phyloP scores from a whole-genome alignment of 306 rosid species.

The Astragalus membranaceus region DNA sequence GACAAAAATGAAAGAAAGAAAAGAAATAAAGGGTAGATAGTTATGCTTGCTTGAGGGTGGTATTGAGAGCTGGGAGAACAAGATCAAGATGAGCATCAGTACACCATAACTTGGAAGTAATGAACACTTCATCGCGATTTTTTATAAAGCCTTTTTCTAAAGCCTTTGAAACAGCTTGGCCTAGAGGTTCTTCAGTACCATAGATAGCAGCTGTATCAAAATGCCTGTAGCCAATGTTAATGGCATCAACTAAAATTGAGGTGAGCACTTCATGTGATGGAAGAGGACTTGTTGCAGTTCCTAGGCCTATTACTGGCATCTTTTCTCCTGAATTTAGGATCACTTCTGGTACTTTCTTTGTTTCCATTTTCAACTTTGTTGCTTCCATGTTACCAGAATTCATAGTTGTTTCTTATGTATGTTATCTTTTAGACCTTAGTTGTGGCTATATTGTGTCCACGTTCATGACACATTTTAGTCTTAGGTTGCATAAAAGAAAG shows the following conservation, averaged over 20 bases:
- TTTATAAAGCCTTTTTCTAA: slow-evolving; percentile 22
- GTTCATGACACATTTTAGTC: neutral
- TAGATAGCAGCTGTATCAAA: neutral
- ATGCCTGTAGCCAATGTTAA: neutral
- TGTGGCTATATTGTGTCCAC: slow-evolving; percentile 12
- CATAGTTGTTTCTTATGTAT: neutral
- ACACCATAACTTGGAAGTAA: slow-evolving; percentile 25
- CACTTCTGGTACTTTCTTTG: neutral
- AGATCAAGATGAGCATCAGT: slow-evolving; percentile 30
- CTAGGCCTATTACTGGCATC: neutral
- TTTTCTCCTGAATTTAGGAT: neutral
- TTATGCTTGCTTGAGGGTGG: slow-evolving; percentile 21
- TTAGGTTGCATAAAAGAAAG: too few relatives aligned
- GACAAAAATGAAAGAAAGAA: neutral
- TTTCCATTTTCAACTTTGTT: neutral
- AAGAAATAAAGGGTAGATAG: neutral
- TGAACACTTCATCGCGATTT: slow-evolving; percentile 27
- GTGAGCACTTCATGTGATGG: neutral
- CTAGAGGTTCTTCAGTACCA: neutral
- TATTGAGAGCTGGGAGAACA: slow-evolving; percentile 34
- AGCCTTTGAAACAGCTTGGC: neutral
- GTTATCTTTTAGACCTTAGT: neutral
- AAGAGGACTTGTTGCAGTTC: neutral
- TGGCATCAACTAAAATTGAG: neutral
- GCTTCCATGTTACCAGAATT: too few relatives aligned